phyloP scores from a whole-genome alignment of 192 early-diverging fungal genomes.

The Rhizoclosmatium sp. region DNA sequence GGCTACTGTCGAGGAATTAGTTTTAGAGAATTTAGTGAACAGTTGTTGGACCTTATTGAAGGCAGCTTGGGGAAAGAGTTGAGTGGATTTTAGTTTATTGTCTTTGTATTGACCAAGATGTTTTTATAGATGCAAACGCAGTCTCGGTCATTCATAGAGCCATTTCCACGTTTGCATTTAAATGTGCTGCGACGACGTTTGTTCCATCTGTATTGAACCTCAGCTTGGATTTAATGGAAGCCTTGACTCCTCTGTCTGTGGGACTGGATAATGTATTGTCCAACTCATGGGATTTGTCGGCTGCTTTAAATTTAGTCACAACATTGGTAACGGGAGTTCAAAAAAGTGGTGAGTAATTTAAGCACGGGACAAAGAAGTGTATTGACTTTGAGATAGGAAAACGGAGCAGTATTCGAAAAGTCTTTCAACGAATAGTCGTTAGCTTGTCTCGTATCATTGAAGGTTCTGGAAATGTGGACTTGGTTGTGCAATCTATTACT shows the following conservation, averaged over 20 bases:
- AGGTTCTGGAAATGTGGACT: conserved; percentile 2
- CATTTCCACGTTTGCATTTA: not conserved
- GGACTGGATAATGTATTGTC: not conserved
- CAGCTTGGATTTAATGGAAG: not conserved
- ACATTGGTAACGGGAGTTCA: not conserved
- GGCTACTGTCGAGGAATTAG: not conserved
- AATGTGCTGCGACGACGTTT: not conserved
- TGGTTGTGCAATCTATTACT: not conserved
- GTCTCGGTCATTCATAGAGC: not conserved
- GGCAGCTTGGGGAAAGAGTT: conserved; percentile 24
- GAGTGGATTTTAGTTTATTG: not conserved
- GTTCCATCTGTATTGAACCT: not conserved
- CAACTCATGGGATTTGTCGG: conserved; percentile 2
- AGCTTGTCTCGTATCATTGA: conserved; percentile 2
- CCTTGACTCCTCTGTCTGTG: not conserved
- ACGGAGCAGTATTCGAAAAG: conserved; percentile 4
- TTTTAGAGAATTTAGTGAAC: not conserved
- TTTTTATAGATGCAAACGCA: not conserved
- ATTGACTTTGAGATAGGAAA: conserved; percentile 10
- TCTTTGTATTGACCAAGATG: not conserved
- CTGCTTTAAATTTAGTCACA: conserved; percentile 3
- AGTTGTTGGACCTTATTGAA: not conserved
- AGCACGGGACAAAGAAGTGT: not conserved
- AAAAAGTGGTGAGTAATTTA: conserved; percentile 8
- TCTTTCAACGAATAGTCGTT: conserved; percentile 17